phyloP scores from a whole-genome alignment of 306 rosid genomes.

The Glycine latifolia region DNA sequence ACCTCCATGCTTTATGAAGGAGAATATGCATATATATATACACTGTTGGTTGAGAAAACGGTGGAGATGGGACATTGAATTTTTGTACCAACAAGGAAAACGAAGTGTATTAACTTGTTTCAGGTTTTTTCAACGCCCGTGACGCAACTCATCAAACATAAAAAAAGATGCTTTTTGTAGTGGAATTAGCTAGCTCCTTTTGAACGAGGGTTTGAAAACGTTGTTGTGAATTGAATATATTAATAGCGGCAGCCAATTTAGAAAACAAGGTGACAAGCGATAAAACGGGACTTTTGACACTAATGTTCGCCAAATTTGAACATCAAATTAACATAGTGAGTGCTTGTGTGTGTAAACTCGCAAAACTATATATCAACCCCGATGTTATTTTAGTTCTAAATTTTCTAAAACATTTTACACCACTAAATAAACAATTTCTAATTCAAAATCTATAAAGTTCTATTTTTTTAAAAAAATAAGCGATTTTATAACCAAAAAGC shows the following conservation, averaged over 20 bases:
- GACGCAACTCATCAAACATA: neutral
- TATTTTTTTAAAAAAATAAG: too few species aligned
- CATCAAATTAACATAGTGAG: neutral
- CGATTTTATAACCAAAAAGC: neutral
- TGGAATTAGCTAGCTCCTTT: conserved; percentile 10
- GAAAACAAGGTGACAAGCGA: conserved; percentile 13
- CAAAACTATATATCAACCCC: too few species aligned
- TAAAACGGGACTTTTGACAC: conserved; percentile 6
- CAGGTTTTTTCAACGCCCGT: conserved; percentile 40
- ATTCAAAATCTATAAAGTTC: too few species aligned
- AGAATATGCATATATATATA: neutral
- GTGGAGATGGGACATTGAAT: conserved; percentile 40
- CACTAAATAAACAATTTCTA: neutral
- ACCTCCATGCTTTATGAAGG: neutral
- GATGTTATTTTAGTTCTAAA: too few species aligned
- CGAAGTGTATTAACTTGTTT: neutral
- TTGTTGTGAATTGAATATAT: conserved; percentile 37
- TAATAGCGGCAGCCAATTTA: conserved; percentile 41
- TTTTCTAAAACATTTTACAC: too few species aligned
- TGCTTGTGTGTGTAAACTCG: too few species aligned
- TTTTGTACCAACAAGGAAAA: conserved; percentile 28
- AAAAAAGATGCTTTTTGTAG: conserved; percentile 3
- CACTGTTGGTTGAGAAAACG: neutral
- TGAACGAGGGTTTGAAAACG: conserved; percentile 39
- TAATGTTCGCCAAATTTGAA: neutral